Conservation (phyloP, 2,329 filamentous ascomycete species). For the Colletotrichum theobromicola region DNA sequence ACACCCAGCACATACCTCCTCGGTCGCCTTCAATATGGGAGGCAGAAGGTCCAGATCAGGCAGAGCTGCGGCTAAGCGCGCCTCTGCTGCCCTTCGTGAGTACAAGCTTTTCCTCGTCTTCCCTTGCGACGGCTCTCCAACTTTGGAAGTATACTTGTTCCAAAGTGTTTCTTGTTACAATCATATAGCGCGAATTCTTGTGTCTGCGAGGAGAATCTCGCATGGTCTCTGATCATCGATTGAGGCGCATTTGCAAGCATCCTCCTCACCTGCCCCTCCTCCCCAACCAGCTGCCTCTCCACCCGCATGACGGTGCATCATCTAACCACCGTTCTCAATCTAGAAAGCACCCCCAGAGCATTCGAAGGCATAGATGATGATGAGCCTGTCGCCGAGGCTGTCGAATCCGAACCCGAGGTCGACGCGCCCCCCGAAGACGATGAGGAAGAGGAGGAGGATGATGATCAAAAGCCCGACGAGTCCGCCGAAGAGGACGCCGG, state of each 20-base stretch:
- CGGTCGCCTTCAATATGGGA: neutral
- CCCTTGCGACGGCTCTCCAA: neutral
- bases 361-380: slow-evolving; percentile 44
- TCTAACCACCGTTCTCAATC: neutral
- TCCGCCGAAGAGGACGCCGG: slow-evolving; percentile 51
- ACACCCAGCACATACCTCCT: neutral
- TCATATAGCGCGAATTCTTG: neutral
- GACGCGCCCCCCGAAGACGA: slow-evolving; percentile 25
- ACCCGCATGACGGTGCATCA: neutral
- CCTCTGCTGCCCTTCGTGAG: slow-evolving; percentile 58
- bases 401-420: slow-evolving; percentile 27
- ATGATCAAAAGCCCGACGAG: slow-evolving; percentile 44
- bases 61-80: slow-evolving; percentile 58
- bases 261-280: neutral
- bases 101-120: neutral
- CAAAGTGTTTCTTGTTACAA: neutral
- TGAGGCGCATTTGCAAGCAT: neutral
- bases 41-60: slow-evolving; percentile 44
- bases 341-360: slow-evolving; percentile 48
- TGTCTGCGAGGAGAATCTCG: neutral
- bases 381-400: slow-evolving; percentile 41
- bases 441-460: slow-evolving; percentile 53
- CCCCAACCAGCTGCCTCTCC: neutral
- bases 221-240: neutral
- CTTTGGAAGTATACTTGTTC: slow-evolving; percentile 32